Percentiles rank a stretch among this genome's conserved stretches.
phyloP scores from a whole-genome alignment of 2,329 filamentous ascomycete genomes.

The Penicillium hesseltinei region DNA sequence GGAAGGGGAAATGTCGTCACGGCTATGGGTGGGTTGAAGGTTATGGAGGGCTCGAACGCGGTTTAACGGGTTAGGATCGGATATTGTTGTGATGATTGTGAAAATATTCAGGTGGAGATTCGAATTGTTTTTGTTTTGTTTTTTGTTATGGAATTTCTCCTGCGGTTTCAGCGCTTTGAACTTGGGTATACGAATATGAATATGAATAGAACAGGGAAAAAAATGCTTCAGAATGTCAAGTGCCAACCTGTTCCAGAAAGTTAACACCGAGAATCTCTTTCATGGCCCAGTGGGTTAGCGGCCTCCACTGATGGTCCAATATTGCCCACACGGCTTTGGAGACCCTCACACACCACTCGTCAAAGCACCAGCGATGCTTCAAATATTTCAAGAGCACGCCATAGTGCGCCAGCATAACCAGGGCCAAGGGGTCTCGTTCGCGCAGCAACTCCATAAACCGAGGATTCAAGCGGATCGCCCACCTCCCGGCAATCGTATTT shows the following conservation, averaged over 20 bases:
- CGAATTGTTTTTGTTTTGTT: not conserved
- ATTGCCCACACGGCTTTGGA: conserved; percentile 57
- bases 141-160: not conserved
- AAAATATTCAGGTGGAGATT: not conserved
- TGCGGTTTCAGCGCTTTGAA: not conserved
- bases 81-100: not conserved
- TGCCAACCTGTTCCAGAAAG: conserved; percentile 15
- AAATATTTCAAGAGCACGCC: conserved; percentile 59
- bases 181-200: conserved; percentile 3
- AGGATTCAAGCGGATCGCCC: conserved; percentile 37
- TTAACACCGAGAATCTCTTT: conserved; percentile 28
- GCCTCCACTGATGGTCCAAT: conserved; percentile 33
- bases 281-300: conserved; percentile 33
- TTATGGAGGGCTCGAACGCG: conserved; percentile 7
- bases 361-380: conserved; percentile 63
- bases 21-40: conserved; percentile 17
- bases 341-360: conserved; percentile 64
- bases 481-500: conserved; percentile 47
- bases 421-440: conserved; percentile 38
- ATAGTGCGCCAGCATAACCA: conserved; percentile 64
- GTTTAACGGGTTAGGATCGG: not conserved
- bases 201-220: not conserved
- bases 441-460: conserved; percentile 38
- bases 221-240: not conserved
- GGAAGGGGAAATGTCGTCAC: conserved; percentile 18